Evolutionary conservation across 2,329 filamentous ascomycete species (phyloP).

Genomic region (Elsinoe ampelina): DNA sequence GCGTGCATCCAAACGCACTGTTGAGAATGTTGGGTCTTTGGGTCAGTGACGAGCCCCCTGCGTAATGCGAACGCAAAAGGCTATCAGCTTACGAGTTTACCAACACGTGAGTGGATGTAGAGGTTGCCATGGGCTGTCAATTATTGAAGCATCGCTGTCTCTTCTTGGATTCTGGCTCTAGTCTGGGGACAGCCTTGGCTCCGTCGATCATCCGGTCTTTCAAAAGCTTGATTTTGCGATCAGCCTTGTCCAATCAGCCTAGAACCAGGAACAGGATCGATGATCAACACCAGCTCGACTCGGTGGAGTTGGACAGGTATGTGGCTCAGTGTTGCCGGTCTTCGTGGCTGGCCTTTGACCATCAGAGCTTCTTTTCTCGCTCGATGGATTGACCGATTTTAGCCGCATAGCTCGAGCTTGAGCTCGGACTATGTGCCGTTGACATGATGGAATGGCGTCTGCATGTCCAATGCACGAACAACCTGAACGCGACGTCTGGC

Average conservation of each 20-base stretch:
- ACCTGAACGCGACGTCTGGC: too few relatives aligned
- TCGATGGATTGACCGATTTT: background rate
- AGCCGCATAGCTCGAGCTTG: background rate
- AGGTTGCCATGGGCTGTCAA: background rate
- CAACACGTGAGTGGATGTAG: background rate
- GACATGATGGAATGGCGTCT: background rate
- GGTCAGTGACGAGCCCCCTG: background rate
- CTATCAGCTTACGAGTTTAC: background rate
- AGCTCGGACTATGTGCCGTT: background rate
- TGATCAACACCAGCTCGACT: background rate
- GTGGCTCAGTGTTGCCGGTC: too few relatives aligned
- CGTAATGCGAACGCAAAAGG: background rate
- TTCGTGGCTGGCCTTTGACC: too few relatives aligned
- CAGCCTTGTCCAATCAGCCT: background rate
- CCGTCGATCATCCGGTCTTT: background rate
- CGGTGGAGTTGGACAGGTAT: too few relatives aligned
- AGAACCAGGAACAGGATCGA: background rate
- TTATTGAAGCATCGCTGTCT: background rate
- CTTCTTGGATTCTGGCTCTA: too few relatives aligned
- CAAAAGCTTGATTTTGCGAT: conserved; percentile 10
- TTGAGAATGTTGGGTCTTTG: background rate
- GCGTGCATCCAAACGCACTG: background rate
- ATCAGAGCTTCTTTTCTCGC: background rate
- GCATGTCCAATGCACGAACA: background rate
- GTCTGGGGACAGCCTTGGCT: conserved; percentile 5